Evolutionary conservation across 345 rosid genomes (phyloP).

Genomic region (Populus alba): DNA sequence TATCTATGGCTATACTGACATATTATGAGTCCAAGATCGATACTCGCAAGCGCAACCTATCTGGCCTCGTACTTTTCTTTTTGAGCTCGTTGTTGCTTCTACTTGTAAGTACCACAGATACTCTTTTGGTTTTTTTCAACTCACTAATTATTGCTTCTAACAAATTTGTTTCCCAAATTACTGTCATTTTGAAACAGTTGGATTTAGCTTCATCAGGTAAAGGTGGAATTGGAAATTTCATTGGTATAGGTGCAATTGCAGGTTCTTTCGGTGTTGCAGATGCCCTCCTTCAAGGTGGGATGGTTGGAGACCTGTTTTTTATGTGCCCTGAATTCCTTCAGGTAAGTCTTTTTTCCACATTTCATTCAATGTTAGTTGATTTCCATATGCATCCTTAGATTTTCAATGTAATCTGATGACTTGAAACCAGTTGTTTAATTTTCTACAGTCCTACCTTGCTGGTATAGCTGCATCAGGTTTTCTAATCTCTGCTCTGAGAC

Average conservation of each 20-base stretch:
- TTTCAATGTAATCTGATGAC: background rate
- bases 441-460: constrained; percentile 71
- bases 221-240: constrained; percentile 63
- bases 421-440: background rate
- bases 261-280: constrained; percentile 71
- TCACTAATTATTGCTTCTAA: background rate
- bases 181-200: constrained; percentile 38
- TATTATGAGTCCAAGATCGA: constrained; percentile 64
- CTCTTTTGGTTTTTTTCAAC: background rate
- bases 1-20: constrained; percentile 56
- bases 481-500: constrained; percentile 72
- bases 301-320: constrained; percentile 84
- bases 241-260: constrained; percentile 57
- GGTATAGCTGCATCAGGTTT: constrained; percentile 89
- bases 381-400: background rate
- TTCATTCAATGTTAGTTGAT: no score
- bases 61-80: constrained; percentile 62
- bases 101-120: constrained; percentile 45
- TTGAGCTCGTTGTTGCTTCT: constrained; percentile 62
- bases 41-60: constrained; percentile 61
- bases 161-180: background rate
- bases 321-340: constrained; percentile 88
- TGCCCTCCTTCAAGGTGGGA: constrained; percentile 84
- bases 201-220: constrained; percentile 68
- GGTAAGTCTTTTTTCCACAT: constrained; percentile 29